phyloP scores from a whole-genome alignment of 2,329 filamentous ascomycete genomes.

The Fusarium incarnatum region DNA sequence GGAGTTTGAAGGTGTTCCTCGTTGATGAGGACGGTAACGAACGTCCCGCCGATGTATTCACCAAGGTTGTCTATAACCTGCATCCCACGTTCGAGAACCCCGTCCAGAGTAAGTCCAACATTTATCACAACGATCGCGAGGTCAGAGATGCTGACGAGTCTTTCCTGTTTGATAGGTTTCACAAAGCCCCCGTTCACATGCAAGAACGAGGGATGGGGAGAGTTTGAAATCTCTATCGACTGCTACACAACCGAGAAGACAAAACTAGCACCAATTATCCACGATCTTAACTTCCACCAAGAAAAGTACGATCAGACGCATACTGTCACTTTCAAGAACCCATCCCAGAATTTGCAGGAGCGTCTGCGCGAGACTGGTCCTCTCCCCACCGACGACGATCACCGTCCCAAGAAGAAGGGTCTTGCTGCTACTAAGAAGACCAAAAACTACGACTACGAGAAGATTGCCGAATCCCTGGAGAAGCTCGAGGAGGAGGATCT shows the following conservation, averaged over 20 bases:
- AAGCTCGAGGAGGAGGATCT: conserved; percentile 93
- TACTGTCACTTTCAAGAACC: conserved; percentile 88
- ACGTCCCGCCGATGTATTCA: conserved; percentile 84
- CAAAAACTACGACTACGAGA: conserved; percentile 86
- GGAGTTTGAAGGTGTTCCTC: conserved; percentile 88
- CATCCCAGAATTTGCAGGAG: conserved; percentile 84
- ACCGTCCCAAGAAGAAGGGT: conserved; percentile 69
- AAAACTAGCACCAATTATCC: conserved; percentile 77
- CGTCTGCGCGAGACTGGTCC: conserved; percentile 85
- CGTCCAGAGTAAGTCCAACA: conserved; percentile 75
- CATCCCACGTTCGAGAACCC: conserved; percentile 94
- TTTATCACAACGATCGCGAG: background rate
- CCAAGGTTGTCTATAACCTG: conserved; percentile 91
- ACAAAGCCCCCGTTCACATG: conserved; percentile 89
- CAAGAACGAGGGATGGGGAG: conserved; percentile 96
- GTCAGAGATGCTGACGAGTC: conserved; percentile 28
- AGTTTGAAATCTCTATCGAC: conserved; percentile 94
- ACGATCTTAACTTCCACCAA: conserved; percentile 92
- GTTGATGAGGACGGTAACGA: conserved; percentile 89
- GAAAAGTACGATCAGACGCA: conserved; percentile 87
- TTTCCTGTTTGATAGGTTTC: conserved; percentile 67
- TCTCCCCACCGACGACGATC: conserved; percentile 79
- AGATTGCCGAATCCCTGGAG: conserved; percentile 90
- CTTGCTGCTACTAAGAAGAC: conserved; percentile 79
- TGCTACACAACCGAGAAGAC: conserved; percentile 88